Evolutionary conservation across 2,329 filamentous ascomycete genomes (phyloP), one percentile per base, ranked within the genome.

Genomic region (Alternaria sp.): DNA sequence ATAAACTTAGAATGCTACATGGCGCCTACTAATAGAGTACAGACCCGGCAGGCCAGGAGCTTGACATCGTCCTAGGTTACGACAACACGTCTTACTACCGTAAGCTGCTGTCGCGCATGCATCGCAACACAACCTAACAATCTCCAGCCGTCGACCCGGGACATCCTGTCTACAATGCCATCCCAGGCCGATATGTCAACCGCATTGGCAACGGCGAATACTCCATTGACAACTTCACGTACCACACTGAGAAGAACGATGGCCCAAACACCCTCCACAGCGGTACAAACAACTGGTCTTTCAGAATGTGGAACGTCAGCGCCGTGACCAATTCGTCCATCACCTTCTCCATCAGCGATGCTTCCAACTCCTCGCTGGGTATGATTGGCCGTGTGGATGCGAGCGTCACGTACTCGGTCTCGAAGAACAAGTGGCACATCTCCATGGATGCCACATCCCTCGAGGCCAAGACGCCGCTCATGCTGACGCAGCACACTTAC

Each of bases 401-500:
- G 13, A 72, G 61, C 54, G 75, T 78, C 40, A 78, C 72, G 6
- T 78, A 78, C 61, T 67, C 71, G n/a, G 64, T 78, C 5, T 67
- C 66, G 28, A 72, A 73, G 68, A 76, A 77, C 67, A 78, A 70
- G 49, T 78, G 76, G 76, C 71, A 67, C 51, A 78, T 78, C 23
- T 61, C 59, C 47, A 77, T 78, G 61, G 72, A 76, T 52, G 76
- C 76, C 11, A 61, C 63, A 10, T 77, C 76, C 2, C 71, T 69
- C 2, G 70, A 77, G 23, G 57, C 59, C 5, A 74, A 68, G 69
- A 77, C 73, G 10, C 75, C 75, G 3, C 68, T 78, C 45, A 74
- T 74, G 74, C 67, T 75, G 51, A 78, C 76, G 6, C 76, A 78
- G 64, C 76, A 78, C 61, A 78, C 76, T 8, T 78, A 78, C 65